A percentile compares a stretch with the other conserved stretches of the same genome.
These are phyloP conservation scores for Curvularia eragrostidis DNA, from an alignment of 2,329 filamentous ascomycete species.

Conservation along the genomic window DNA sequence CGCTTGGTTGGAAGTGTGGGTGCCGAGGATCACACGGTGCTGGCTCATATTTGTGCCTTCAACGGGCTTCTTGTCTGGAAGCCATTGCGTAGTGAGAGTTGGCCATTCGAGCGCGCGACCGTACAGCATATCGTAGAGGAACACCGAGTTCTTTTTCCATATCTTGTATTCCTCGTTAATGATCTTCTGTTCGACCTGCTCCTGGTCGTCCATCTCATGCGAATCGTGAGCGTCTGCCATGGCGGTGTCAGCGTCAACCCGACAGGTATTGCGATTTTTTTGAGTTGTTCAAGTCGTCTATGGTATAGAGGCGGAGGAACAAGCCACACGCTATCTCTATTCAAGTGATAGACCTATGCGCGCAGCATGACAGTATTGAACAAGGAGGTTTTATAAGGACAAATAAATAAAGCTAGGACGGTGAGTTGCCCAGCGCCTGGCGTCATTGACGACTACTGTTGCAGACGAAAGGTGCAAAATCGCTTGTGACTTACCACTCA, in stretches of 20 bases:
- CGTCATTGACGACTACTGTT: constrained; percentile 1
- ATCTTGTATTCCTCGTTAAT: constrained; percentile 99
- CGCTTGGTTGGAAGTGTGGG: constrained; percentile 85
- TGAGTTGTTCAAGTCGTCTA: background rate
- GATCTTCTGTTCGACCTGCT: constrained; percentile 79
- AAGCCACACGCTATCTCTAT: constrained; percentile 1
- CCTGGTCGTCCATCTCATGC: constrained; percentile 69
- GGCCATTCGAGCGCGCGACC: constrained; percentile 96
- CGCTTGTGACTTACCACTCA: constrained; percentile 42
- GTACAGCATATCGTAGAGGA: constrained; percentile 97
- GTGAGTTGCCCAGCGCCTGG: background rate
- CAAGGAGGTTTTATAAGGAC: background rate
- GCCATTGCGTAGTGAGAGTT: constrained; percentile 96
- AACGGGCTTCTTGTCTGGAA: constrained; percentile 71
- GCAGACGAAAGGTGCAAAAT: background rate
- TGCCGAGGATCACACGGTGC: constrained; percentile 90
- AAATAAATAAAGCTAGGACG: background rate
- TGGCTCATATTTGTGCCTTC: constrained; percentile 86
- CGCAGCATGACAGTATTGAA: background rate
- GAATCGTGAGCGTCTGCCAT: constrained; percentile 51
- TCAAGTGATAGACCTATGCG: background rate
- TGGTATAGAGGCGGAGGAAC: background rate
- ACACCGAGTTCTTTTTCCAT: constrained; percentile 99
- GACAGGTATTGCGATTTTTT: no score
- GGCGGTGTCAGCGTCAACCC: constrained; percentile 7